phyloP scores from a whole-genome alignment of 2,329 filamentous ascomycete genomes.

The Pseudofabraea citricarpa region DNA sequence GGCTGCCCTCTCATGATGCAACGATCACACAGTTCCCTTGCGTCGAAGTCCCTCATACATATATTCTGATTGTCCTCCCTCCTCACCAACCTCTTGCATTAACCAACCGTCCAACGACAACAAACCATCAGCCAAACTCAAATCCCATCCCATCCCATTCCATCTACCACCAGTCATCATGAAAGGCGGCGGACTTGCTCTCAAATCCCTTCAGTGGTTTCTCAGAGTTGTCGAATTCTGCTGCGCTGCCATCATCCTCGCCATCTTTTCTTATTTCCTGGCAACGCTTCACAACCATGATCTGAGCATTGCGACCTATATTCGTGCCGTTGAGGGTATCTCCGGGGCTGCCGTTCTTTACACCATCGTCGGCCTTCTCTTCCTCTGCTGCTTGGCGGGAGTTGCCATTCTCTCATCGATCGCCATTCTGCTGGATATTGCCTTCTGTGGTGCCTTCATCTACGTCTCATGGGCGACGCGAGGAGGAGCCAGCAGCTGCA shows the following conservation, averaged over 20 bases:
- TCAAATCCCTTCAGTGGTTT: constrained; percentile 66
- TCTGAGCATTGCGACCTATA: constrained; percentile 55
- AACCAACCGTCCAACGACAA: background rate
- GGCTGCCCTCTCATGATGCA: no score
- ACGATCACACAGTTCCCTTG: no score
- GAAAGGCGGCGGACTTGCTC: constrained; percentile 54
- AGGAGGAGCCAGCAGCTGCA: constrained; percentile 63
- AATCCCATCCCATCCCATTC: background rate
- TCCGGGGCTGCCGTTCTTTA: constrained; percentile 72
- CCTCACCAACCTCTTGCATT: background rate
- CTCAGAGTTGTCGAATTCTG: constrained; percentile 71
- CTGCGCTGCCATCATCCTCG: constrained; percentile 69
- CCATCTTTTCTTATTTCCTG: constrained; percentile 81
- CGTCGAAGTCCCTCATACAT: background rate
- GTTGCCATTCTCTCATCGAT: constrained; percentile 67
- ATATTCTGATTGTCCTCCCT: background rate
- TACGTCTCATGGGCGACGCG: constrained; percentile 76
- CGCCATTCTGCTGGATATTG: constrained; percentile 70
- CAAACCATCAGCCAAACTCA: background rate
- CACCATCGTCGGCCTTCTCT: constrained; percentile 62
- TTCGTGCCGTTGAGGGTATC: constrained; percentile 74
- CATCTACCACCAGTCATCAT: constrained; percentile 35
- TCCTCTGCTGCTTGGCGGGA: constrained; percentile 78
- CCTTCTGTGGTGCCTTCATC: constrained; percentile 72
- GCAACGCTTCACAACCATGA: constrained; percentile 63